Evolutionary conservation across 768 basidiomycete species (phyloP), one percentile per base, ranked within the genome.

Genomic region (Kwoniella botswanensis): DNA sequence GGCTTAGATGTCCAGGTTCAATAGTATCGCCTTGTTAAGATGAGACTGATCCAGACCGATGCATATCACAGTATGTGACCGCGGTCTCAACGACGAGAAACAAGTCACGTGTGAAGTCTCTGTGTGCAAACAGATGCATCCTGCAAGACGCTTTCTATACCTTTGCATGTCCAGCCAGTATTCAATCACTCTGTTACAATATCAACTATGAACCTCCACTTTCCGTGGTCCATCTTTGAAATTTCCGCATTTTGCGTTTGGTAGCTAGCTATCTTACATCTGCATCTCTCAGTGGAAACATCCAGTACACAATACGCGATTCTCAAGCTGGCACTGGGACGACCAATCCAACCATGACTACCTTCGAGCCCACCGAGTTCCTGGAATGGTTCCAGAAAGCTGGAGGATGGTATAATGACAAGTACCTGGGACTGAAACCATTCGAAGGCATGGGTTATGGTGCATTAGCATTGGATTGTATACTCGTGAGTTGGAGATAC

Each of bases 381-480:
- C 52, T 76, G n/a, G 22, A 24, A 6, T 74, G 67, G 52, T 74
- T 72, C 60, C 59, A 63, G 52, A 22, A 46, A 5, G 50, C 74
- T n/a, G 82, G 82, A 29, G 80, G 79, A 44, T 78, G 76, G 76
- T 75, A 73, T 52, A 71, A 81, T 63, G 56, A 67, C 18, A 42
- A 66, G 5, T 11, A 67, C 12, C 68, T 86, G 52, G 79, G 76
- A 0, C 59, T 86, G 50, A 61, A 71, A 26, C 71, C 74, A 6
- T 83, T 82, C 63, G 57, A 63, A 0, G 82, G 79, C 0, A 84
- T 83, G 77, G 92, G 93, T 44, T 88, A 90, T 24, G 93, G 94
- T 26, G 90, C 88, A 0, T 83, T 93, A 42, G 94, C 94, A 0
- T 78, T 92, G 44, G 82, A 86, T 70, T 89, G 93, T 80, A 89